Evolutionary conservation across 2,329 filamentous ascomycete genomes (phyloP), one percentile per base, ranked within the genome.

Genomic region (Boeremia lycopersici): DNA sequence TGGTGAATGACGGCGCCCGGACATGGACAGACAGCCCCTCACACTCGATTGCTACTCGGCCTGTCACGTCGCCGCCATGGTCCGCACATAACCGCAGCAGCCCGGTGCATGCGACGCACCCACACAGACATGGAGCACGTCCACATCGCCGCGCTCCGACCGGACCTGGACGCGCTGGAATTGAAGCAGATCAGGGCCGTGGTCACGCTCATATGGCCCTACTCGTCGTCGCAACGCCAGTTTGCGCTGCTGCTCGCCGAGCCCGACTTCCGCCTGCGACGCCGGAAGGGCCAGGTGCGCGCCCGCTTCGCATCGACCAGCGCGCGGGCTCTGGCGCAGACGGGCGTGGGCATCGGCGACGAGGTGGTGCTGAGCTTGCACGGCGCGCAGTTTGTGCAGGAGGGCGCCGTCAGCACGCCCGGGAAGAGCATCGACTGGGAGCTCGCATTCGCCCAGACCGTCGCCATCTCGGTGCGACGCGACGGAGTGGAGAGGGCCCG

Each of bases 171-270:
- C 26, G 60, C 55, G 12, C 62, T 61, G 48, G 65, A 71, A 17
- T 67, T 69, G 15, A 71, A 70, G 61, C 65, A 71, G 17, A 71
- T 96, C 29, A 82, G 85, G 53, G 92, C 90, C 34, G 81, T 89
- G 13, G 85, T 97, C 19, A 93, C 91, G 8, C 85, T 98, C 31
- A 87, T 91, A 53, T 98, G 93, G 93, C 93, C 93, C 0, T 97
- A 91, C 75, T 96, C 90, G 61, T 89, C 89, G 19, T 86, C 91
- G 25, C 89, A 84, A 28, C 84, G 84, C 48, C 86, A 86, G 34
- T 83, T 92, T 62, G 88, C 91, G 25, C 87, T 97, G 45, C 83
- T 96, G 17, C 83, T 98, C 30, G 90, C 90, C 40, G 93, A 97
- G 67, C 86, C 87, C 40, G 91, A 97, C 72, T 89, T 93, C 68